Conservation (phyloP, 805 yeast genomes). For the Saccharomyces jurei region DNA sequence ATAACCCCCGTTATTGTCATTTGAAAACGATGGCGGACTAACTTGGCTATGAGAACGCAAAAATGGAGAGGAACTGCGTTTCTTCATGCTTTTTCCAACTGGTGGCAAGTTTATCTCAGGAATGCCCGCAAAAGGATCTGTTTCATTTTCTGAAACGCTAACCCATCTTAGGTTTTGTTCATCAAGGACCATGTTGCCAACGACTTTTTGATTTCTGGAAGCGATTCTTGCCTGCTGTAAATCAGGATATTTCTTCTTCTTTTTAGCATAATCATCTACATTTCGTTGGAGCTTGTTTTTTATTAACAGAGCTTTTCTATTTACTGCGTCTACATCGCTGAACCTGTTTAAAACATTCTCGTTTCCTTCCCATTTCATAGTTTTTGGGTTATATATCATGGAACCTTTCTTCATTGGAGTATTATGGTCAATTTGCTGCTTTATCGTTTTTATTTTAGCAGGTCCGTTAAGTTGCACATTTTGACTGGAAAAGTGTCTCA, state of each 20-base stretch:
- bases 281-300: slow-evolving; percentile 2
- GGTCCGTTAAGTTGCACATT: neutral
- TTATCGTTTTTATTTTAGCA: slow-evolving; percentile 23
- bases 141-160: slow-evolving; percentile 21
- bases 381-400: slow-evolving; percentile 26
- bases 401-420: slow-evolving; percentile 27
- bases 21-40: neutral
- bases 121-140: slow-evolving; percentile 26
- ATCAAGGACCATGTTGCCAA: slow-evolving; percentile 30
- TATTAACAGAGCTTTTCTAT: slow-evolving; percentile 20
- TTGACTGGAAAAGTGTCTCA: neutral
- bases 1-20: neutral
- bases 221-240: slow-evolving; percentile 6
- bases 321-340: slow-evolving; percentile 15
- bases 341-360: slow-evolving; percentile 22
- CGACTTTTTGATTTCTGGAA: slow-evolving; percentile 17
- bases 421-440: slow-evolving; percentile 29
- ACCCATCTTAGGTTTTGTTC: slow-evolving; percentile 29
- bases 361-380: slow-evolving; percentile 28
- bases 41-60: slow-evolving; percentile 22
- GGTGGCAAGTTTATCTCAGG: slow-evolving; percentile 14
- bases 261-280: neutral
- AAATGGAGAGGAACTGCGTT: slow-evolving; percentile 13
- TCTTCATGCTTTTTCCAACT: neutral
- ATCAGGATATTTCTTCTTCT: neutral